These are phyloP conservation scores for Protomyces arabidopsidicola DNA, from an alignment of 1,139 yeast genomes.

Conservation along the genomic window DNA sequence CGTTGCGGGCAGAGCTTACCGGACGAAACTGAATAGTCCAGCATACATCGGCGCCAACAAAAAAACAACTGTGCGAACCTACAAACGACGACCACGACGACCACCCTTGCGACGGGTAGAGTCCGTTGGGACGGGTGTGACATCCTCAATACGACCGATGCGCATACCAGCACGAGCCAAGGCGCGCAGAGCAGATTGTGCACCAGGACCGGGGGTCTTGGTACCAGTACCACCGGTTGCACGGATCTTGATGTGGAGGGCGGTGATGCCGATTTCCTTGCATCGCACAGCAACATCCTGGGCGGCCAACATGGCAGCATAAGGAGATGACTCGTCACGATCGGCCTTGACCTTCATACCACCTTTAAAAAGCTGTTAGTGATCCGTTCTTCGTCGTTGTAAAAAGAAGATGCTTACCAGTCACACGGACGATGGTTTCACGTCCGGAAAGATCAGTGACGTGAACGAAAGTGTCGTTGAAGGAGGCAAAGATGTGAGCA, in stretches of 20 bases:
- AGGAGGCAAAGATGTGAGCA: constrained; percentile 99
- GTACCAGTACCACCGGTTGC: constrained; percentile 99
- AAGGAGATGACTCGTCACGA: constrained; percentile 99
- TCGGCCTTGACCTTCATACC: constrained; percentile 99
- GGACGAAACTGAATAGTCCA: no score
- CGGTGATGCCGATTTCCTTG: constrained; percentile 99
- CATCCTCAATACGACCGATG: constrained; percentile 99
- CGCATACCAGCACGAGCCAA: constrained; percentile 99
- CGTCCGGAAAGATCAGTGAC: constrained; percentile 99
- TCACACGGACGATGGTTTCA: constrained; percentile 99
- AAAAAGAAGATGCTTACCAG: constrained; percentile 41
- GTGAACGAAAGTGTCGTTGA: constrained; percentile 99
- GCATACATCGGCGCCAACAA: no score
- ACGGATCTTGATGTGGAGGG: constrained; percentile 99
- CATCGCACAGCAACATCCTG: constrained; percentile 99
- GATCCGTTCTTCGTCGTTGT: neutral
- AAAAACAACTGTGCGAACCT: neutral
- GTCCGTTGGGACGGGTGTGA: constrained; percentile 99
- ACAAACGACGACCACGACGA: constrained; percentile 99
- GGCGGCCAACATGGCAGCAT: constrained; percentile 99
- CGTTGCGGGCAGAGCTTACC: no score
- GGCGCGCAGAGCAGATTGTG: constrained; percentile 99
- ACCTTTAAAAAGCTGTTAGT: constrained; percentile 44
- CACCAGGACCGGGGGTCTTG: constrained; percentile 99
- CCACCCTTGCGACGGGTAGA: constrained; percentile 99